A percentile compares a stretch with the other conserved stretches of the same genome.
phyloP scores from a whole-genome alignment of 2,329 filamentous ascomycete species.

The Chalaropsis ovoidea region DNA sequence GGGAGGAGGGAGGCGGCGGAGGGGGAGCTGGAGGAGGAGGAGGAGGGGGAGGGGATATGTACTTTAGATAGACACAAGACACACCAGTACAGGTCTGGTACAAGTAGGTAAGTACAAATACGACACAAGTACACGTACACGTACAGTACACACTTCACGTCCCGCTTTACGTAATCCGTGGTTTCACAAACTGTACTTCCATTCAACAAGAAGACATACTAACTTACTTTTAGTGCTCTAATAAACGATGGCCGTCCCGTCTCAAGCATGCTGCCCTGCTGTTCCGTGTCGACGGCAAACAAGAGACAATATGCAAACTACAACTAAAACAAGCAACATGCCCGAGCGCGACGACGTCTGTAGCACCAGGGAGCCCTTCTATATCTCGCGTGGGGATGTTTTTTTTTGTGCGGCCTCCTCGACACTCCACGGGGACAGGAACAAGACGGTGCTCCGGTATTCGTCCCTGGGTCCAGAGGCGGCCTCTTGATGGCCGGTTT shows the following conservation, averaged over 20 bases:
- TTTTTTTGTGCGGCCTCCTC: slow-evolving; percentile 6
- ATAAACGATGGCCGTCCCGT: neutral
- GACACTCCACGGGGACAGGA: neutral
- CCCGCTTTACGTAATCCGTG: neutral
- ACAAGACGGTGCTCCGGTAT: neutral
- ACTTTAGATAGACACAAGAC: neutral
- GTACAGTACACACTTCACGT: neutral
- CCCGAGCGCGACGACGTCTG: neutral
- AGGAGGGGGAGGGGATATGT: neutral
- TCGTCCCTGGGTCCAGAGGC: neutral
- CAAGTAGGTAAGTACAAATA: too few species aligned
- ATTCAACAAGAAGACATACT: neutral
- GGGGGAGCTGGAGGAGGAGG: too few species aligned
- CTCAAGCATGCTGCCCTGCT: neutral
- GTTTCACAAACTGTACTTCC: slow-evolving; percentile 4
- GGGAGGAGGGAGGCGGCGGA: neutral
- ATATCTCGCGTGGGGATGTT: neutral
- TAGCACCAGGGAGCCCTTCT: neutral
- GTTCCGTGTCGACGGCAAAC: neutral
- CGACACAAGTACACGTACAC: neutral
- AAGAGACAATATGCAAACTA: neutral
- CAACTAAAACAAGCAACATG: neutral
- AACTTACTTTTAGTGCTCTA: slow-evolving; percentile 15
- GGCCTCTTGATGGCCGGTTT: neutral
- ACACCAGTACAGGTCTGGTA: neutral